Evolutionary conservation across 495 filamentous ascomycete genomes (phyloP).

Genomic region (Cetradonia linearis): DNA sequence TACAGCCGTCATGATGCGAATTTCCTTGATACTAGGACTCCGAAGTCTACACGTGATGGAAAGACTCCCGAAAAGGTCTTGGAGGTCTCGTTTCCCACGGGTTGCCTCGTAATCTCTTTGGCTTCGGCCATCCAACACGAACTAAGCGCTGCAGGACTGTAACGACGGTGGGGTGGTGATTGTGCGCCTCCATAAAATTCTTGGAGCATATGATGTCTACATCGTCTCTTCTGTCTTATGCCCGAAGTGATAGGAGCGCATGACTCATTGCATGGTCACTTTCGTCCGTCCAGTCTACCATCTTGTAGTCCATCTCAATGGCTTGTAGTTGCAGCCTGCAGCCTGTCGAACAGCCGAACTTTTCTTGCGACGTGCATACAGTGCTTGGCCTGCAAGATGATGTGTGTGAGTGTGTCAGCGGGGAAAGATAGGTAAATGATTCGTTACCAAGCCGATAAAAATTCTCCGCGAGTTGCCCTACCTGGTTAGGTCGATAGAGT

Average conservation of each 20-base stretch:
- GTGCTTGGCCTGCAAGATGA: too few species aligned
- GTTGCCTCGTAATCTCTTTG: background rate
- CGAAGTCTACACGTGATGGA: background rate
- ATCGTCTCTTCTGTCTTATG: background rate
- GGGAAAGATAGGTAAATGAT: background rate
- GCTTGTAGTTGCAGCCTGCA: background rate
- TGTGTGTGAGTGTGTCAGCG: too few species aligned
- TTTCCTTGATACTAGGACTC: background rate
- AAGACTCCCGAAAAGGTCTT: background rate
- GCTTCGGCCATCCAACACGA: background rate
- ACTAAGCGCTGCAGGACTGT: background rate
- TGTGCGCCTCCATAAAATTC: background rate
- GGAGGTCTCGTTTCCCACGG: background rate
- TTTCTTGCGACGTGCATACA: too few species aligned
- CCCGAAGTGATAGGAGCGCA: background rate
- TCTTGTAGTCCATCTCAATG: too few species aligned
- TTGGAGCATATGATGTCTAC: background rate
- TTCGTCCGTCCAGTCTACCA: background rate
- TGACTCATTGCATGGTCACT: background rate
- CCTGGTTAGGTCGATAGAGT: background rate
- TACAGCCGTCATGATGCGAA: background rate
- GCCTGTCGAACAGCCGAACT: too few species aligned
- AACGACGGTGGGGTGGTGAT: background rate
- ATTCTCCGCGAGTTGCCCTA: background rate
- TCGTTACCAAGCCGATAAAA: background rate